Percentiles rank a stretch among this genome's conserved stretches.
Conservation (phyloP, 1,284 basidiomycete species). For the Fomitopsis schrenkii region DNA sequence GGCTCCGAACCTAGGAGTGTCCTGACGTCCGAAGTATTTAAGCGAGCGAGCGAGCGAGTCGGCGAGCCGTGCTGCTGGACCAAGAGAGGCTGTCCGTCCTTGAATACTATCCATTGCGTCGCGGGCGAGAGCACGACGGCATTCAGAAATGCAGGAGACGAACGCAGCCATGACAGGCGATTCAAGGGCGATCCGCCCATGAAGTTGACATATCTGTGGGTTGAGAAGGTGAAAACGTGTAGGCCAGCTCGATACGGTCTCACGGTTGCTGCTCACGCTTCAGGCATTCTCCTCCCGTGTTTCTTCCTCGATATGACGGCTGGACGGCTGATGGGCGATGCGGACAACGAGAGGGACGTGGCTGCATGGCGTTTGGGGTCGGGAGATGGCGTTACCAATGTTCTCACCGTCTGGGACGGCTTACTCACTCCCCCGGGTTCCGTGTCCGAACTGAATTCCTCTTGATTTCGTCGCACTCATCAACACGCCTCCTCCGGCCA, state of each 20-base stretch:
- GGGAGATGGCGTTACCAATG: neutral
- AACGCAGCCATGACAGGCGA: constrained; percentile 80
- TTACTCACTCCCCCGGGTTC: neutral
- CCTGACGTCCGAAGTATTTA: constrained; percentile 52
- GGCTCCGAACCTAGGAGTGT: constrained; percentile 41
- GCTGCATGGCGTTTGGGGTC: neutral
- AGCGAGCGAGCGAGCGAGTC: constrained; percentile 40
- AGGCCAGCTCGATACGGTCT: neutral
- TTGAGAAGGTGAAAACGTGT: neutral
- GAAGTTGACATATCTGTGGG: constrained; percentile 45
- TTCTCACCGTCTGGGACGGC: neutral
- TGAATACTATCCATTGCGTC: constrained; percentile 75
- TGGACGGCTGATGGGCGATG: constrained; percentile 14
- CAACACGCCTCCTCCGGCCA: neutral
- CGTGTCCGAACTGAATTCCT: neutral
- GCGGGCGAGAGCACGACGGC: constrained; percentile 52
- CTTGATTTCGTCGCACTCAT: neutral
- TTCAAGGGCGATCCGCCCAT: constrained; percentile 81
- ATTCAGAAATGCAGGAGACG: constrained; percentile 70
- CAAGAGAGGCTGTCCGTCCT: constrained; percentile 60
- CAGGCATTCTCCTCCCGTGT: constrained; percentile 13
- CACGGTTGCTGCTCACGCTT: constrained; percentile 14
- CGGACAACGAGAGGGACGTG: constrained; percentile 4
- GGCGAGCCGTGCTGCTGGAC: constrained; percentile 21
- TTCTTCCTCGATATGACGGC: constrained; percentile 10